Conservation (phyloP, 2,329 filamentous ascomycete species). For the Arthroderma uncinatum region DNA sequence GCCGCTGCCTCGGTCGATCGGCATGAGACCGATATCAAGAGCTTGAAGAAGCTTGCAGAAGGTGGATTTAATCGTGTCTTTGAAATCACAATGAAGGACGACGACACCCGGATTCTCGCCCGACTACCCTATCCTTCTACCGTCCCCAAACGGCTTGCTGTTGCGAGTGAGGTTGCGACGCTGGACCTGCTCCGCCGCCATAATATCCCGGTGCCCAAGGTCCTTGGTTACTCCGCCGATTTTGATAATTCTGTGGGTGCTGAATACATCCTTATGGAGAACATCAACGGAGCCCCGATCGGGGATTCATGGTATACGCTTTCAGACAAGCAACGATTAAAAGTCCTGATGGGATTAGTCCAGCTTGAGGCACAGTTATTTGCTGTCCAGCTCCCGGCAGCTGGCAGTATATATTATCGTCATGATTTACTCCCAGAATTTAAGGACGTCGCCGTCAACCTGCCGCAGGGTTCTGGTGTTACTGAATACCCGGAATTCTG, state of each 20-base stretch:
- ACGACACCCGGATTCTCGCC: no score
- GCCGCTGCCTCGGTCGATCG: neutral
- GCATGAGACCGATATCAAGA: neutral
- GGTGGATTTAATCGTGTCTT: slow-evolving; percentile 1
- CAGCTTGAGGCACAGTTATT: slow-evolving; percentile 18
- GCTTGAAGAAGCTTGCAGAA: neutral
- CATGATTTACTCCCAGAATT: no score
- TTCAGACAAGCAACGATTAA: slow-evolving; percentile 17
- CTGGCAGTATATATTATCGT: slow-evolving; percentile 16
- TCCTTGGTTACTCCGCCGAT: slow-evolving; percentile 14
- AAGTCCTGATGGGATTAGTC: slow-evolving; percentile 14
- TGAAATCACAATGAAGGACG: neutral
- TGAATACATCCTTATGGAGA: slow-evolving; percentile 27
- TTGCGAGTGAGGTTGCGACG: slow-evolving; percentile 29
- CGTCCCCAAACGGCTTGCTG: slow-evolving; percentile 16
- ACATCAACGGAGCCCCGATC: slow-evolving; percentile 17
- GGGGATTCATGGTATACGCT: slow-evolving; percentile 17
- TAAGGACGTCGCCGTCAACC: no score
- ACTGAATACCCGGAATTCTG: slow-evolving; percentile 9
- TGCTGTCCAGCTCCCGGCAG: slow-evolving; percentile 14
- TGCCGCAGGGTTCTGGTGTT: neutral
- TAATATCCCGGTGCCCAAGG: slow-evolving; percentile 20
- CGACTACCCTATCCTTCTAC: slow-evolving; percentile 26
- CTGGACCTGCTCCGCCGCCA: slow-evolving; percentile 22
- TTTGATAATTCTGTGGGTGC: slow-evolving; percentile 19